These are phyloP conservation scores for Teratosphaeria pseudoeucalypti DNA, from an alignment of 2,329 filamentous ascomycete species.

Conservation along the genomic window DNA sequence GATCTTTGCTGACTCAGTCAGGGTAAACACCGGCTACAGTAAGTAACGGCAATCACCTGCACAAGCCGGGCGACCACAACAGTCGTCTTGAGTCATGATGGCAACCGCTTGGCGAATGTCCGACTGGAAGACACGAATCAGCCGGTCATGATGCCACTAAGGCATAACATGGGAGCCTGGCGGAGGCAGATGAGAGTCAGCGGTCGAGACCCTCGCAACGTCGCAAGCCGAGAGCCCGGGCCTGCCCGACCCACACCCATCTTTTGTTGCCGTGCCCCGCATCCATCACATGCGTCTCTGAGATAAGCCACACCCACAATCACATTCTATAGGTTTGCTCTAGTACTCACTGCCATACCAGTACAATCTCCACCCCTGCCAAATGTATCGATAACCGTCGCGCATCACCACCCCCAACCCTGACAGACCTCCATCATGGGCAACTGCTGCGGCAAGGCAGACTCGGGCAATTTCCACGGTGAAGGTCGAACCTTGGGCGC, in stretches of 20 bases:
- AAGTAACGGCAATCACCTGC: no score
- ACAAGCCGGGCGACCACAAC: no score
- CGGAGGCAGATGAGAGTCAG: not conserved
- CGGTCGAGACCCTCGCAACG: no score
- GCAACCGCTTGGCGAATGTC: no score
- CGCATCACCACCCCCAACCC: not conserved
- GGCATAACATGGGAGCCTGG: not conserved
- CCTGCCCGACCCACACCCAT: not conserved
- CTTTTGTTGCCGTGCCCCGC: not conserved
- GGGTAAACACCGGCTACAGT: not conserved
- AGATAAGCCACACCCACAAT: not conserved
- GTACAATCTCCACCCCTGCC: not conserved
- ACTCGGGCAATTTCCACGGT: conserved; percentile 54
- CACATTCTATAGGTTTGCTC: no score
- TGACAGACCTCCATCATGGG: conserved; percentile 51
- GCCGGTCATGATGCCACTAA: no score
- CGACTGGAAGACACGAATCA: no score
- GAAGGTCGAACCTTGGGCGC: conserved; percentile 64
- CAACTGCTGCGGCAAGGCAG: conserved; percentile 69
- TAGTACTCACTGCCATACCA: no score
- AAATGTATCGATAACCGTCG: not conserved
- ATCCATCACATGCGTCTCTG: not conserved
- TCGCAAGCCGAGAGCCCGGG: not conserved
- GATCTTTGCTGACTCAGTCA: not conserved
- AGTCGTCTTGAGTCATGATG: no score